phyloP scores from a whole-genome alignment of 2,329 filamentous ascomycete genomes.

The Aspergillus fijiensis region DNA sequence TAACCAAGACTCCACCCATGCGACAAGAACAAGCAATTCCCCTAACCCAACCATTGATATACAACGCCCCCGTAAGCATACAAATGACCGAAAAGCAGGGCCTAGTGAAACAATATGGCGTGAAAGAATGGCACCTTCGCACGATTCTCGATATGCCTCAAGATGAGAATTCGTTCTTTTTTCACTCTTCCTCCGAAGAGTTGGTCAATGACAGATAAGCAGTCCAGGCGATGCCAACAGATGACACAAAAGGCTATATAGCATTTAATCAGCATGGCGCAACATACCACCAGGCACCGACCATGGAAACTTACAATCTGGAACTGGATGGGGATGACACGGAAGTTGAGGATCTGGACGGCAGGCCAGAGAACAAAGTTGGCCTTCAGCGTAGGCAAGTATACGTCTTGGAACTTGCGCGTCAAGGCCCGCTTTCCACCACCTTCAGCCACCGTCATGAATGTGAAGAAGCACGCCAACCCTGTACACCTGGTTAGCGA shows the following conservation, averaged over 20 bases:
- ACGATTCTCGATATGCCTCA: not conserved
- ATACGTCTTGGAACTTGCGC: constrained; percentile 90
- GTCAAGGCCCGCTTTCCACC: constrained; percentile 76
- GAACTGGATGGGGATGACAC: constrained; percentile 90
- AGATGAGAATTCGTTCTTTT: constrained; percentile 4
- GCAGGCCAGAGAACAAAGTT: constrained; percentile 95
- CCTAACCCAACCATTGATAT: constrained; percentile 7
- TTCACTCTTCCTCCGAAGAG: constrained; percentile 68
- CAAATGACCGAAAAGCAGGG: constrained; percentile 1
- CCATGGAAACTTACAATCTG: constrained; percentile 72
- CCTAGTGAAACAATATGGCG: not conserved
- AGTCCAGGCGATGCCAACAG: constrained; percentile 94
- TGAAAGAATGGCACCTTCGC: constrained; percentile 6
- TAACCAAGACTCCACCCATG: constrained; percentile 17
- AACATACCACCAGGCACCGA: not conserved
- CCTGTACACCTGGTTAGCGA: constrained; percentile 44
- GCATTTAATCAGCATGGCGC: not conserved
- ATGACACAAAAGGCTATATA: constrained; percentile 85
- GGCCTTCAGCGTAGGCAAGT: constrained; percentile 88
- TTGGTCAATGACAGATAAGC: constrained; percentile 93
- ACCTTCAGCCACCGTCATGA: constrained; percentile 94
- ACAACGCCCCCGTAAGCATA: constrained; percentile 19
- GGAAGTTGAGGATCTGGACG: constrained; percentile 96
- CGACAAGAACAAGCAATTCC: constrained; percentile 9
- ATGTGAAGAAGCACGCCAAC: constrained; percentile 86